These are phyloP conservation scores for Globisporangium canariense DNA, from an alignment of 352 stramenopile genomes.

Conservation along the genomic window DNA sequence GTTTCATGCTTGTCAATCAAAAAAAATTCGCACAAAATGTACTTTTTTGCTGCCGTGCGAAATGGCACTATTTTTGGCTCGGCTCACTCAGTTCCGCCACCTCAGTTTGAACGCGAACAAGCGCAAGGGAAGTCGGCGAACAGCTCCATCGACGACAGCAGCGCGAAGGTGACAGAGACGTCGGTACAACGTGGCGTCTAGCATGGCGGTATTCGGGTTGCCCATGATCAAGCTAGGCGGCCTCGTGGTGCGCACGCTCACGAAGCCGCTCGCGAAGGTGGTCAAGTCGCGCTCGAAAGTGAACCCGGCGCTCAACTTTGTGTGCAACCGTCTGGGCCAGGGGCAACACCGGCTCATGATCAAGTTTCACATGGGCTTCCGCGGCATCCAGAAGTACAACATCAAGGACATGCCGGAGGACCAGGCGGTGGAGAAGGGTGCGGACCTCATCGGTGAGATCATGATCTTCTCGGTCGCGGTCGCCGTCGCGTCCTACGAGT, in stretches of 20 bases:
- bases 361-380: constrained; percentile 80
- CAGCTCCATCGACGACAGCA: not conserved
- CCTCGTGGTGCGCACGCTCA: constrained; percentile 76
- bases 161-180: not conserved
- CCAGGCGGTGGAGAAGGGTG: constrained; percentile 74
- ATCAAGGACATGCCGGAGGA: constrained; percentile 74
- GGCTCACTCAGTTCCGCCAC: not conserved
- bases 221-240: constrained; percentile 85
- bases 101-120: not conserved
- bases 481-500: constrained; percentile 67
- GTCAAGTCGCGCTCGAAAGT: constrained; percentile 88
- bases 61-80: constrained; percentile 1
- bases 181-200: not conserved
- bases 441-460: constrained; percentile 70
- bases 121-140: not conserved
- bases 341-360: constrained; percentile 58
- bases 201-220: constrained; percentile 35
- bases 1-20: constrained; percentile 10
- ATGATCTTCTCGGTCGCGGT: constrained; percentile 81
- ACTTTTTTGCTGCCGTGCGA: no score
- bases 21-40: not conserved
- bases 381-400: constrained; percentile 67
- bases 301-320: constrained; percentile 50
- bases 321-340: constrained; percentile 65
- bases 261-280: constrained; percentile 87